These are phyloP conservation scores for Trametes cubensis DNA, from an alignment of 768 basidiomycete species.

Conservation along the genomic window DNA sequence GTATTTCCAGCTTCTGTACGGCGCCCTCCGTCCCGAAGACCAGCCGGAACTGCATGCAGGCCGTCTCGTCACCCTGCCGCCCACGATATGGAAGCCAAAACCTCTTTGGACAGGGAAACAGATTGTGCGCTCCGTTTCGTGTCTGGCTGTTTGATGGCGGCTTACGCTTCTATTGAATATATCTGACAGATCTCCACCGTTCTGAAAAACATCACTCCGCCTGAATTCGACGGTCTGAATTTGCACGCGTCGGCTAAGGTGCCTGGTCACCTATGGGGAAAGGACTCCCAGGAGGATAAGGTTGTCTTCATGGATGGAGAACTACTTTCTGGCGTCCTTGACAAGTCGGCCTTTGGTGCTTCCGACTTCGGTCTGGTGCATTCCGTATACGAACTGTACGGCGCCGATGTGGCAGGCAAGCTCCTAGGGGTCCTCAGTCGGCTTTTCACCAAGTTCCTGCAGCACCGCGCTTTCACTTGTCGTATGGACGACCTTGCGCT, in stretches of 20 bases:
- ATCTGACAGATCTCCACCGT: conserved; percentile 84
- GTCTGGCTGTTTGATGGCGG: not conserved
- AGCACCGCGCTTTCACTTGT: conserved; percentile 96
- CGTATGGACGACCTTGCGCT: conserved; percentile 97
- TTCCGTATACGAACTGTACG: conserved; percentile 95
- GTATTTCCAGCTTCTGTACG: conserved; percentile 95
- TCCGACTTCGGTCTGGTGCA: conserved; percentile 96
- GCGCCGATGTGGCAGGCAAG: conserved; percentile 84
- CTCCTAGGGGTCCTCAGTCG: conserved; percentile 92
- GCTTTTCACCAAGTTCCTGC: conserved; percentile 94
- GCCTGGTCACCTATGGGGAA: conserved; percentile 82
- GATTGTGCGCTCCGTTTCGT: conserved; percentile 57
- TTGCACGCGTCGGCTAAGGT: conserved; percentile 88
- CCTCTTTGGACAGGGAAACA: conserved; percentile 99
- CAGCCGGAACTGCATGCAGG: conserved; percentile 57
- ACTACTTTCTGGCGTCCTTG: conserved; percentile 89
- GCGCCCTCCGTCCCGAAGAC: conserved; percentile 88
- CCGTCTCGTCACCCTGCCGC: conserved; percentile 80
- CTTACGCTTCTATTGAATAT: conserved; percentile 8
- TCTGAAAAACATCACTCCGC: conserved; percentile 87
- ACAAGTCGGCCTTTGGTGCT: conserved; percentile 97
- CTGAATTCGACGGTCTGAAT: conserved; percentile 77
- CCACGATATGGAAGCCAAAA: conserved; percentile 88
- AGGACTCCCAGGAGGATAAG: conserved; percentile 76
- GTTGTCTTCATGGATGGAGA: conserved; percentile 93